Evolutionary conservation across 805 yeast species (phyloP), one percentile per base, ranked within the genome.

Genomic region (Clavispora asparagi): DNA sequence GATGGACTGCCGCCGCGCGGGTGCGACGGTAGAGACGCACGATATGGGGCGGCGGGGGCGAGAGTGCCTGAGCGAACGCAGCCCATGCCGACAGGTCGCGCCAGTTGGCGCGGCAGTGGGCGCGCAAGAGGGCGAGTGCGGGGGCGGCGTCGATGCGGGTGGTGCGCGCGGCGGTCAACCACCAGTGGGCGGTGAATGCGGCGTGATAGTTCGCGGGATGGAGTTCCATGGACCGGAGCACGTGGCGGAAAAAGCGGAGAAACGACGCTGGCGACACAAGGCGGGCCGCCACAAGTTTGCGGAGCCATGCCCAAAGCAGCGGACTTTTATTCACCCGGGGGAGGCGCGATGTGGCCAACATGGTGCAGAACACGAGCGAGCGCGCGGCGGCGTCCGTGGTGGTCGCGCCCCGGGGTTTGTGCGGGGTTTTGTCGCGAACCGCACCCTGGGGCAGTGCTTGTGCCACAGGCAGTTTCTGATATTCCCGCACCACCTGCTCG

Each of bases 131-230:
- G 11, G 40, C 29, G 14, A 38, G 19, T 11, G 30, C 27, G 19
- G 29, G 30, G 13, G 17, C 19, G 11, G 5, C 12, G 31, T 26
- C 40, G 26, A 13, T 2, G 32, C 32, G 14, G 32, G 14, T 2
- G 4, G 32, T 13, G 19, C 36, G 19, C 36, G 52, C 48, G 10
- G 43, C 45, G 11, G 46, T 43, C 25, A 47, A 36, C 12, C 58
- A 43, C 74, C 74, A 70, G 17, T 55, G 51, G n/a, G 69, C 44
- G 40, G 59, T 67, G 42, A 55, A 57, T 28, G 62, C 57, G 1
- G 70, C 74, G 43, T 70, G 64, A 50, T 71, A 71, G 50, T 71
- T 71, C 33, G 73, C 69, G 47, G 55, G 63, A 53, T 71, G 77
- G 19, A 62, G 39, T 25, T 58, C 52, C 53, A 67, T 62, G 28